Evolutionary conservation across 2,329 filamentous ascomycete genomes (phyloP), one percentile per base, ranked within the genome.

Genomic region (Alternaria burnsii): DNA sequence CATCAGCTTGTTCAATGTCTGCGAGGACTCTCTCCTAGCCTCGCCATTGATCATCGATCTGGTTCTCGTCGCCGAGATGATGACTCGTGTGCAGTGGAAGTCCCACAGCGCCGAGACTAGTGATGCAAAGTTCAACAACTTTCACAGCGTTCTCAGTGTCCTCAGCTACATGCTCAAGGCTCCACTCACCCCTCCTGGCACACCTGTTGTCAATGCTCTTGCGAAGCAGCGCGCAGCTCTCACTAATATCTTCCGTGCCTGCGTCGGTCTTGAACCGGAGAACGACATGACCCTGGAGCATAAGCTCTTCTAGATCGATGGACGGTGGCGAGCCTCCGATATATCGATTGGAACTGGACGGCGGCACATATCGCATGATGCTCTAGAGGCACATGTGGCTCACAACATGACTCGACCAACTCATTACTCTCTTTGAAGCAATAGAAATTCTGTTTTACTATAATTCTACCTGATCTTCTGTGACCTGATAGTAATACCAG

Each of bases 101-200:
- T 82, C 83, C 41, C 69, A 74, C 44, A 83, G 77, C 63, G 84
- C 83, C 63, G 86, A 82, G 55, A 83, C 76, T 62, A 78, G 76
- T 67, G 85, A 83, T 57, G 85, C 84, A 64, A 91, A 93, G 54
- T 99, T 90, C 86, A 92, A 91, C 85, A 90, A 89, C 77, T 98
- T 99, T 88, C 95, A 99, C 85, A 94, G 91, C 78, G 95, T 99
- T 42, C 89, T 99, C 63, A 97, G 93, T 83, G 89, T 99, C 66
- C 89, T 99, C 73, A 97, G 93, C 87, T 99, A 97, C 86, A 99
- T 99, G 95, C 91, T 99, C 76, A 91, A 91, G 84, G 95, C 95
- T 58, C 95, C 95, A 40, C 82, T 98, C 80, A 97, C 94, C 38
- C 95, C 95, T 50, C 90, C 94, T 1, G 95, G 95, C 69, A 97